Evolutionary conservation across 495 filamentous ascomycete species (phyloP).

Genomic region (Talaromyces adpressus): DNA sequence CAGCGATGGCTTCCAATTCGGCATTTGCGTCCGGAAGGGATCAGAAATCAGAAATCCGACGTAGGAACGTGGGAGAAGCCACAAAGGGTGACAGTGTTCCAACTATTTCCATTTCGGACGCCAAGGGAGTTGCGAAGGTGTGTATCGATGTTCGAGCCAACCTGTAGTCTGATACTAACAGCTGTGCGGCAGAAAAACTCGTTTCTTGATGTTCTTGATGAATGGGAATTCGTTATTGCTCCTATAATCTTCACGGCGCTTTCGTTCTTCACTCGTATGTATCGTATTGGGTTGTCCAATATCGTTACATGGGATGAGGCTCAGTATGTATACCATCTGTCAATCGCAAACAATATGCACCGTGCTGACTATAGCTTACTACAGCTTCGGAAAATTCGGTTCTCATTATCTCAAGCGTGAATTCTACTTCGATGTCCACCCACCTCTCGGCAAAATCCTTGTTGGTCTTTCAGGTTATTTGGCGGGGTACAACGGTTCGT

Average conservation of each 20-base stretch:
- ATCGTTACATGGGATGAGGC: constrained; percentile 99
- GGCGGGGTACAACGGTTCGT: constrained; percentile 97
- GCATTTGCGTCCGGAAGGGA: constrained; percentile 61
- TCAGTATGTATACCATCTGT: constrained; percentile 54
- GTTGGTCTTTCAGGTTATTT: constrained; percentile 93
- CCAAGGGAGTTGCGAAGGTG: constrained; percentile 51
- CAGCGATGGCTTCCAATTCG: constrained; percentile 26
- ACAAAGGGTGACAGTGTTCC: constrained; percentile 30
- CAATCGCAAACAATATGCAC: constrained; percentile 1
- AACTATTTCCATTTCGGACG: constrained; percentile 33
- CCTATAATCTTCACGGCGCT: constrained; percentile 82
- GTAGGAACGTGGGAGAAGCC: constrained; percentile 61
- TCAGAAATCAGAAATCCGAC: constrained; percentile 57
- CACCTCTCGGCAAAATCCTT: constrained; percentile 95
- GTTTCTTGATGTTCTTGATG: constrained; percentile 57
- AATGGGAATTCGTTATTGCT: constrained; percentile 81
- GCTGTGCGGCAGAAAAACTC: constrained; percentile 21
- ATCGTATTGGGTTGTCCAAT: constrained; percentile 87
- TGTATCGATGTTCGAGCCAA: not conserved
- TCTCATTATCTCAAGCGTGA: constrained; percentile 98
- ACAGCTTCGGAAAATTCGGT: constrained; percentile 96
- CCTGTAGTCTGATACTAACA: not conserved
- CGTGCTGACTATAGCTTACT: constrained; percentile 18
- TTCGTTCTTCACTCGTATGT: constrained; percentile 90
- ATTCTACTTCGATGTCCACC: constrained; percentile 99